These are phyloP conservation scores for Apodospora peruviana DNA, from an alignment of 495 filamentous ascomycete genomes.

Conservation along the genomic window DNA sequence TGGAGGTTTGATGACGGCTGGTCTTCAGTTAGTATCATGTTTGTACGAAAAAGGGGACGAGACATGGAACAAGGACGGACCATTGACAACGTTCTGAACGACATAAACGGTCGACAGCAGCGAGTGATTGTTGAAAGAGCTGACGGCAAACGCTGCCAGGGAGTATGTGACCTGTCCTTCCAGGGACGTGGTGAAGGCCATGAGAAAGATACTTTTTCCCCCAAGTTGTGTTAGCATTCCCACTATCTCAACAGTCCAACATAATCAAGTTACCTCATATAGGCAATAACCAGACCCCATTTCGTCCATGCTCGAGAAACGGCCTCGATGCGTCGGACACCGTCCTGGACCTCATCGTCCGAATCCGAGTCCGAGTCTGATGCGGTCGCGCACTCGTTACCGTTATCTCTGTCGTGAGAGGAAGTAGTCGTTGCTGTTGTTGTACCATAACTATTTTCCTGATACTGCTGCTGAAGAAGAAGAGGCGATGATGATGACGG, in stretches of 20 bases:
- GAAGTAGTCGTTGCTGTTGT: no score
- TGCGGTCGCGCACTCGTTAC: background rate
- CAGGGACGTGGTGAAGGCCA: conserved; percentile 42
- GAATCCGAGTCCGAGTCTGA: background rate
- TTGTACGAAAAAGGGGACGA: background rate
- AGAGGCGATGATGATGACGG: no score
- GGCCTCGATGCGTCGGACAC: conserved; percentile 43
- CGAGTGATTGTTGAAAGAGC: conserved; percentile 53
- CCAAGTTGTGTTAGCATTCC: background rate
- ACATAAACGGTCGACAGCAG: conserved; percentile 52
- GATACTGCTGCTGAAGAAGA: no score
- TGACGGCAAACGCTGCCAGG: conserved; percentile 42
- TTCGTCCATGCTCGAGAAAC: conserved; percentile 43
- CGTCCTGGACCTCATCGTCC: conserved; percentile 23
- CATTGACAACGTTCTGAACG: conserved; percentile 47
- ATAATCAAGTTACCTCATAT: conserved; percentile 28
- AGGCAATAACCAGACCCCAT: conserved; percentile 38
- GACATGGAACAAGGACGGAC: conserved; percentile 12
- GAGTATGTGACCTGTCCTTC: conserved; percentile 42
- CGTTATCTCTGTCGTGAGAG: background rate
- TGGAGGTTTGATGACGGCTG: conserved; percentile 38
- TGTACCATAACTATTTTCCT: no score
- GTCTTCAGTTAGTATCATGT: background rate
- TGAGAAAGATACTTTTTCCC: conserved; percentile 28
- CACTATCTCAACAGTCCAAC: background rate